Evolutionary conservation across 257 asterid genomes (phyloP), one percentile per base, ranked within the genome.

Genomic region (Nicotiana knightiana): DNA sequence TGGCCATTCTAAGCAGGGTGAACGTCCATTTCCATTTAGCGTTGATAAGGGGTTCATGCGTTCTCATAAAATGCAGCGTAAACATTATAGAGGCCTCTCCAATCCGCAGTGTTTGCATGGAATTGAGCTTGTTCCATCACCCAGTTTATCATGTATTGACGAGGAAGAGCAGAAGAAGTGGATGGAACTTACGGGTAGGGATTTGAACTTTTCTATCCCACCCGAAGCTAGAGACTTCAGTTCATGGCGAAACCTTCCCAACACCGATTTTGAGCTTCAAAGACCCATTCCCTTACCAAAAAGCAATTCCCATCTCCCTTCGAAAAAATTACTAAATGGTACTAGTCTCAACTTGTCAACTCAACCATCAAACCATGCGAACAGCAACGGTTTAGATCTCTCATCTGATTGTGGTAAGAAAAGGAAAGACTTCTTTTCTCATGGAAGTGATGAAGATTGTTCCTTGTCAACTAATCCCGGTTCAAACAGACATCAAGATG

Each of bases 31-130:
- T 79, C 97, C 97, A 0, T 92, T 91, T 33, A 90, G 92, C 24
- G 85, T 82, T 10, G 97, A 92, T 55, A 92, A 89, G 68, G 97
- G 97, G 59, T 92, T 92, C 46, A 88, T 85, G 15, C 87, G 93
- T 65, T 91, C 94, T 11, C 95, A 92, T 76, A 83, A 86, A 83
- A 92, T 92, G 97, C 97, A 92, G 83, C 57, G 90, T 61, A 92
- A 92, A 65, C 91, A 92, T 28, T 91, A 92, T 57, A 84, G 93
- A 64, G 93, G 97, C 48, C 93, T 92, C 59, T 90, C 95, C 0
- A 91, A 92, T 73, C 94, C 91, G 13, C 93, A 90, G 83, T 92
- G 95, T 67, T 89, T 92, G 16, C 97, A 92, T 53, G 95, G 95
- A 5, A 89, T 92, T 35, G 94, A 90, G 77, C 87, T 90, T 61